Conservation (phyloP, 164 flowering plant genomes). For the Cinnamomum chago region DNA sequence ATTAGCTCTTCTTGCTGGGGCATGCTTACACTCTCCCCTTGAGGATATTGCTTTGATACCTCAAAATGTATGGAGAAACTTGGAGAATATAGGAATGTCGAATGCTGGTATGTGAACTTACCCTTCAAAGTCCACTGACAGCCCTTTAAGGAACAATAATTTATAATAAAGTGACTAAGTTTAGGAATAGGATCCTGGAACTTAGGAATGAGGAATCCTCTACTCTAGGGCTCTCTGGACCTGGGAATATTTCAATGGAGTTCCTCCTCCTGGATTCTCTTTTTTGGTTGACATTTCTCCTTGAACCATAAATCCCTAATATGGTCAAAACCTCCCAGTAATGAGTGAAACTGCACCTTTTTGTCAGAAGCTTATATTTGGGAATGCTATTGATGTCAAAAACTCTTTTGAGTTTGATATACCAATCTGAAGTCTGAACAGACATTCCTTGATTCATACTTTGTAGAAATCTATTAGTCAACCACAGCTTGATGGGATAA, state of each 20-base stretch:
- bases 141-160: background rate
- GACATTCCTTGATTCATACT: too few species aligned
- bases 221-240: background rate
- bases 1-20: constrained; percentile 62
- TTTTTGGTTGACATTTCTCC: too few species aligned
- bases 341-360: too few species aligned
- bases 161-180: background rate
- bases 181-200: background rate
- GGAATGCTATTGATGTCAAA: too few species aligned
- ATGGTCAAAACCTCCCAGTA: too few species aligned
- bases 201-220: background rate
- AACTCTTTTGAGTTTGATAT: too few species aligned
- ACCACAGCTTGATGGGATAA: too few species aligned
- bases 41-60: constrained; percentile 83
- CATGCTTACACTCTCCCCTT: constrained; percentile 61
- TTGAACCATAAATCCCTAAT: too few species aligned
- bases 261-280: too few species aligned
- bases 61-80: constrained; percentile 60
- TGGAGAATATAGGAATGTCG: constrained; percentile 56
- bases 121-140: background rate
- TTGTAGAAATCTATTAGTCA: too few species aligned
- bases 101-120: constrained; percentile 44
- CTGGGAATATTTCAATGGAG: background rate
- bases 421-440: too few species aligned
- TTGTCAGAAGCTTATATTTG: too few species aligned